Evolutionary conservation across 768 basidiomycete species (phyloP), one percentile per base, ranked within the genome.

Genomic region (Phlebiopsis flavidoalba): DNA sequence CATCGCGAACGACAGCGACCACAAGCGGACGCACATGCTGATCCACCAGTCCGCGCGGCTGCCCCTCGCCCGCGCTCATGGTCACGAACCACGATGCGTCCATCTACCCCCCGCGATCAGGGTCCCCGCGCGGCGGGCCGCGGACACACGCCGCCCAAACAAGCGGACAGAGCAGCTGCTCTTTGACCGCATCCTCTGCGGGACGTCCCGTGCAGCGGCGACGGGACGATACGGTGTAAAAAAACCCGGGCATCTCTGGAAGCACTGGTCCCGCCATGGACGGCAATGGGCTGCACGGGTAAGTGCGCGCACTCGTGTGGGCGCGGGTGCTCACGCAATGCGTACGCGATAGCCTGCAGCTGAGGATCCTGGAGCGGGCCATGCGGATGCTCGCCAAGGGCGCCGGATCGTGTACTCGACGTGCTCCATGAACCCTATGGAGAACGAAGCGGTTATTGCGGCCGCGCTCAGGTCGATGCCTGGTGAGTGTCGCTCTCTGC

Each of bases 121-220:
- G 62, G 72, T 88, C 24, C 71, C 73, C 3, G 67, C 69, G 19
- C 65, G 69, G 59, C 63, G 65, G 33, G 40, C 17, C 12, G 12
- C 11, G 40, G 40, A 43, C 57, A 43, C 57, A 55, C 33, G 68
- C 67, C 49, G 69, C 70, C 72, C 71, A 74, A 62, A 65, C 75
- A 48, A 67, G 65, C 54, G 26, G 26, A 80, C 43, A 59, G 75
- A 61, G 52, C 79, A 82, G 33, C 76, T 99, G 54, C 73, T 87
- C 60, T 99, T 97, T 67, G 96, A 98, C 72, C 80, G 96, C 35
- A 96, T 99, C 60, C 74, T 99, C 36, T 95, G 94, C 53, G 97
- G n/a, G n/a, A 98, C 71, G 97, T 99, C 8, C 97, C 97, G 8
- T 99, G 97, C 70, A 95, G 92, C 67, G 97, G 97, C 4, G 97